Conservation (phyloP, 495 filamentous ascomycete genomes). For the Xylaria telfairii region DNA sequence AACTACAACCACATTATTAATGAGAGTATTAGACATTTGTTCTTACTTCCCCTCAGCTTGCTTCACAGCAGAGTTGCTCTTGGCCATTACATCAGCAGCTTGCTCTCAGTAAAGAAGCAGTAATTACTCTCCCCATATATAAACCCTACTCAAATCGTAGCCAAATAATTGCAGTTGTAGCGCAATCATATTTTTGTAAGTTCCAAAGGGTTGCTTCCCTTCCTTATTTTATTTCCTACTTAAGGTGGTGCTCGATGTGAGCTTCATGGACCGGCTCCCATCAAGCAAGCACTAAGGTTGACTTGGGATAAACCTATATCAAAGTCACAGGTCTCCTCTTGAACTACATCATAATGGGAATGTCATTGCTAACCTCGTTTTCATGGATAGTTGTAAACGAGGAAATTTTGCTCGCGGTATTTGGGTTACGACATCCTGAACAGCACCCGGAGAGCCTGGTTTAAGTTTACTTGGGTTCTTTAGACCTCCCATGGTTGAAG, state of each 20-base stretch:
- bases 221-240: neutral
- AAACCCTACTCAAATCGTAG: neutral
- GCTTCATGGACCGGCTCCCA: neutral
- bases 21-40: neutral
- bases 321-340: no score
- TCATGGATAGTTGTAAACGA: neutral
- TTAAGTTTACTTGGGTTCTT: neutral
- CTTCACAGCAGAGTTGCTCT: neutral
- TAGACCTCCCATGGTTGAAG: neutral
- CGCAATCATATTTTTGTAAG: neutral
- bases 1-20: no score
- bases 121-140: neutral
- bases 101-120: neutral
- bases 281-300: neutral
- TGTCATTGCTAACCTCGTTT: neutral
- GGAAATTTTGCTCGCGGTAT: neutral
- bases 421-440: neutral
- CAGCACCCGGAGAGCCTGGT: neutral
- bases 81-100: neutral
- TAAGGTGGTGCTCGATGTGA: neutral
- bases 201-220: neutral
- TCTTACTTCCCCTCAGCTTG: neutral
- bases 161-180: neutral
- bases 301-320: neutral
- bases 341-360: no score